Percentiles rank a stretch among this genome's conserved stretches.
phyloP scores from a whole-genome alignment of 768 basidiomycete species.

The Suillus weaverae region DNA sequence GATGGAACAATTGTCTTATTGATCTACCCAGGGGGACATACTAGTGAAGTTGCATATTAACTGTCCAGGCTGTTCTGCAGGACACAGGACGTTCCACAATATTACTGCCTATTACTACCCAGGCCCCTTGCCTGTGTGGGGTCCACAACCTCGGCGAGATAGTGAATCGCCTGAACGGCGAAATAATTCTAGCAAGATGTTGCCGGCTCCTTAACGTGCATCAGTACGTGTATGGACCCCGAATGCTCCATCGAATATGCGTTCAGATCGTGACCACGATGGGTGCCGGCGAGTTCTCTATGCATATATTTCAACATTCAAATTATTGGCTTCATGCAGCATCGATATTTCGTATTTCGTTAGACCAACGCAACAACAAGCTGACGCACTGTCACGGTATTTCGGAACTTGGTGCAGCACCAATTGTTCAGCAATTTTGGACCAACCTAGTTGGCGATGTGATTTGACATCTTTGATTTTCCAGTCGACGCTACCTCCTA shows the following conservation, averaged over 20 bases:
- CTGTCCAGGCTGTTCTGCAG: not conserved
- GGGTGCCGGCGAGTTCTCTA: slow-evolving; percentile 27
- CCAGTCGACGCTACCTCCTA: slow-evolving; percentile 30
- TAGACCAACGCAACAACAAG: slow-evolving; percentile 34
- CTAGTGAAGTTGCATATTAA: not conserved
- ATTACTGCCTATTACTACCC: not conserved
- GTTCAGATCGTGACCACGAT: slow-evolving; percentile 37
- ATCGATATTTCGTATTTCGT: slow-evolving; percentile 31
- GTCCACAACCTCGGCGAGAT: slow-evolving; percentile 30
- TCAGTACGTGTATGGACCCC: not conserved
- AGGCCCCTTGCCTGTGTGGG: not conserved
- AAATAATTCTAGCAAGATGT: slow-evolving; percentile 39
- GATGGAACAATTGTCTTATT: not conserved
- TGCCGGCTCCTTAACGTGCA: slow-evolving; percentile 33
- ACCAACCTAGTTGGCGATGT: too few relatives aligned
- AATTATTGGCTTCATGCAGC: slow-evolving; percentile 5
- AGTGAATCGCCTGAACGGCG: slow-evolving; percentile 36
- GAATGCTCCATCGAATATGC: not conserved
- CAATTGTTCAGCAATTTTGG: too few relatives aligned
- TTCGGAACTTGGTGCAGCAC: slow-evolving; percentile 14
- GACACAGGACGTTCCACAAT: not conserved
- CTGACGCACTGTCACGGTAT: slow-evolving; percentile 30
- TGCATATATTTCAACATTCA: slow-evolving; percentile 15
- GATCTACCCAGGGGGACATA: not conserved
- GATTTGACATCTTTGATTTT: slow-evolving; percentile 16